These are phyloP conservation scores for Rhizopogon vesiculosus DNA, from an alignment of 768 basidiomycete species.

Conservation along the genomic window DNA sequence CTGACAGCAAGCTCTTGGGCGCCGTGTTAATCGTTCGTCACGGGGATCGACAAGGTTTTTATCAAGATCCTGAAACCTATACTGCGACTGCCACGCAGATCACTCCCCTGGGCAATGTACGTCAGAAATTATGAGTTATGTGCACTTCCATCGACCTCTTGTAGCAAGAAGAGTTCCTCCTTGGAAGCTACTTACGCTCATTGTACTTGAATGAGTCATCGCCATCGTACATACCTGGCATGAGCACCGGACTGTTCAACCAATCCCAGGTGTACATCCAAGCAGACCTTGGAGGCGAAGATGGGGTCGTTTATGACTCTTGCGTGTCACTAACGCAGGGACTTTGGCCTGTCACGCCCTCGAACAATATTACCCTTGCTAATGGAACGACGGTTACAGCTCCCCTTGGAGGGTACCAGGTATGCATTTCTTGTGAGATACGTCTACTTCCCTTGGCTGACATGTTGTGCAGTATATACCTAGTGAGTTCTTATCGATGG, in stretches of 20 bases:
- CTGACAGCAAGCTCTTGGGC: slow-evolving; percentile 39
- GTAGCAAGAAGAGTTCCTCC: slow-evolving; percentile 53
- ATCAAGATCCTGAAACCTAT: slow-evolving; percentile 57
- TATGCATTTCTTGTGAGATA: slow-evolving; percentile 8
- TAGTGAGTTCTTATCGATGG: slow-evolving; percentile 22
- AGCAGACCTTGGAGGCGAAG: slow-evolving; percentile 70
- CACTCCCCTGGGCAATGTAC: slow-evolving; percentile 64
- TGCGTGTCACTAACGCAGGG: slow-evolving; percentile 68
- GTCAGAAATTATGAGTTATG: slow-evolving; percentile 5
- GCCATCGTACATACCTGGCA: slow-evolving; percentile 44
- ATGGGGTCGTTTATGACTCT: slow-evolving; percentile 60
- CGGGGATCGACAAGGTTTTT: slow-evolving; percentile 63
- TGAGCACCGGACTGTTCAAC: slow-evolving; percentile 28
- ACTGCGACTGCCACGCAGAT: slow-evolving; percentile 52
- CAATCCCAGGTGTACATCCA: slow-evolving; percentile 40
- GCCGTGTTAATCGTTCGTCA: slow-evolving; percentile 55
- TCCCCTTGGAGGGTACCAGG: slow-evolving; percentile 65
- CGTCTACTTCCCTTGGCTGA: slow-evolving; percentile 8
- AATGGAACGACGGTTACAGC: slow-evolving; percentile 56
- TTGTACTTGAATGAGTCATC: slow-evolving; percentile 53
- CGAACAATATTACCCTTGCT: slow-evolving; percentile 53
- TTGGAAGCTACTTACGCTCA: slow-evolving; percentile 48
- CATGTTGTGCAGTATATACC: slow-evolving; percentile 34
- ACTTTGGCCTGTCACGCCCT: slow-evolving; percentile 48
- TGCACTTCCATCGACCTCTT: background rate